Evolutionary conservation across 768 basidiomycete species (phyloP), one percentile per base, ranked within the genome.

Genomic region (Leccinum ochraceum): DNA sequence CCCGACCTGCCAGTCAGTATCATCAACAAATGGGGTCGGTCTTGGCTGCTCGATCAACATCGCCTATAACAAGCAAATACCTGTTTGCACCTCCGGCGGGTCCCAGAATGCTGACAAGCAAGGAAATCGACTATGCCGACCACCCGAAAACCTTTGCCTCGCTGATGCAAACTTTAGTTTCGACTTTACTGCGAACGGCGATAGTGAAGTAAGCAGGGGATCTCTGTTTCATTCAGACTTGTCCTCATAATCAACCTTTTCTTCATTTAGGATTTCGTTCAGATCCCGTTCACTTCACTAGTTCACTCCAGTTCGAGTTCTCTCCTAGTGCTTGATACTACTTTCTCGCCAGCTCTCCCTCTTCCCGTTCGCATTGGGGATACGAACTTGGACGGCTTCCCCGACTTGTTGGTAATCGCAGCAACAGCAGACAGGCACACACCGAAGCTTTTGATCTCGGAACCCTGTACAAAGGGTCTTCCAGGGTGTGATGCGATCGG

Each of bases 351-450:
- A 0, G 66, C 86, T 0, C 71, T 95, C 6, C 94, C 95, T 1
- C 74, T 95, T 16, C 81, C 93, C 0, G 74, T 98, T 53, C 88
- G 87, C 62, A 76, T 95, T 0, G 97, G 95, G 34, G 97, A 99
- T 75, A 88, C 84, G 54, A 90, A 98, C 72, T 80, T 96, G 20
- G 95, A 98, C 70, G 97, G 97, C 3, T 98, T 90, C 75, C 95
- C 96, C 0, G 97, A 98, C 67, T 68, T 98, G 8, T 76, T 97
- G 7, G 67, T 86, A 9, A 85, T 87, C 24, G 69, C 81, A 1
- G 84, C 74, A 64, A 81, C 6, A 68, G 80, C 46, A 65, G 60
- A 57, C 64, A 77, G 78, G 55, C 81, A 79, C 20, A 83, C 80
- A 6, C 89, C 90, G 0, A 81, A 82, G 56, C 73, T 94, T 24